These are phyloP conservation scores for Cymodocea nodosa DNA, from an alignment of 116 monocot genomes.

Conservation along the genomic window DNA sequence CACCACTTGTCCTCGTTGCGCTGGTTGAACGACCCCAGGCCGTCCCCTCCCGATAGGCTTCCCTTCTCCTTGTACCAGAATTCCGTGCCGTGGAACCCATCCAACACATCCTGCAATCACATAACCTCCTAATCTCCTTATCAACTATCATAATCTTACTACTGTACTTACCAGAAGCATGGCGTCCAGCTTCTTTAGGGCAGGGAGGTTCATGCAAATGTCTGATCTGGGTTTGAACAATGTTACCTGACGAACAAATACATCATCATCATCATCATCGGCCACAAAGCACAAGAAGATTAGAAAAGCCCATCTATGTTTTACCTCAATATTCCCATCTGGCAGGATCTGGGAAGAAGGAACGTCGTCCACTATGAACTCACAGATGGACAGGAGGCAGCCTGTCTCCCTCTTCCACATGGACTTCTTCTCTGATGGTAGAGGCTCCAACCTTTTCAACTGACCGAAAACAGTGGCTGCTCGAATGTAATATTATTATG, in stretches of 20 bases:
- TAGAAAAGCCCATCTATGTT: neutral
- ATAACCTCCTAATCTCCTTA: too few species aligned
- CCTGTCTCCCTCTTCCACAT: conserved; percentile 90
- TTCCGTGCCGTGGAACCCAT: conserved; percentile 50
- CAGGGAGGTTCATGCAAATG: conserved; percentile 78
- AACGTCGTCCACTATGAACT: conserved; percentile 63
- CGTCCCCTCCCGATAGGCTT: conserved; percentile 14
- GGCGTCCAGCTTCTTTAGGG: conserved; percentile 63
- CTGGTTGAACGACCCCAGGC: conserved; percentile 38
- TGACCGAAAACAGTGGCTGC: conserved; percentile 80
- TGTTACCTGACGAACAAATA: conserved; percentile 39
- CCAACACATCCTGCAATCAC: conserved; percentile 71
- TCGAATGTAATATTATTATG: too few species aligned
- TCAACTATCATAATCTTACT: too few species aligned
- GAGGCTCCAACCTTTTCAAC: conserved; percentile 55
- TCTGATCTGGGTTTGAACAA: conserved; percentile 62
- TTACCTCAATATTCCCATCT: conserved; percentile 40
- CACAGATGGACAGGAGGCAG: conserved; percentile 70
- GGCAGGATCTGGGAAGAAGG: conserved; percentile 39
- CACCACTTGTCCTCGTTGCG: conserved; percentile 88
- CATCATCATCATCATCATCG: too few species aligned
- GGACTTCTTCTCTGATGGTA: conserved; percentile 45
- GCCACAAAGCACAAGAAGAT: neutral
- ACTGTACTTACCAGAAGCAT: conserved; percentile 60
- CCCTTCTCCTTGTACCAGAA: conserved; percentile 72